Base-by-base conservation (phyloP, 257 asterid genomes). In the Cinchona pubescens region DNA sequence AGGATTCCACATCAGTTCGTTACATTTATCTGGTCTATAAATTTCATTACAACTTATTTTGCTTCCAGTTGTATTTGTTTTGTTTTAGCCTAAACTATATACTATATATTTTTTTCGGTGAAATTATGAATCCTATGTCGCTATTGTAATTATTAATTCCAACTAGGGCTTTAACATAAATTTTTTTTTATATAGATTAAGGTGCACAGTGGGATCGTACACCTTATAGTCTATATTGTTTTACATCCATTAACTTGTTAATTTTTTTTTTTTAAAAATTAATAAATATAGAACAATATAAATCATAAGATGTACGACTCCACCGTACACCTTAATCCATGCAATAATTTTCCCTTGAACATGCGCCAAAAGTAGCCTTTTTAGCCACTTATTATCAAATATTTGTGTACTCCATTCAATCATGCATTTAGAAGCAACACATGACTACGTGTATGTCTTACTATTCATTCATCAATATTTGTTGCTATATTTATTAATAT, bases 1-100 rank as follows among this genome's bases (percentile, higher is more conserved):
- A 74, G 63, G 48, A 15, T 34, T 62, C 63, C 78, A 48, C 78
- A 49, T 34, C 51, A 43, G 43, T 21, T 30, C 2, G 55, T 55
- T 69, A n/a, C 30, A 53, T 4, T 34, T 23, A 2, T n/a, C 10
- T 27, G 1, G 7, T 15, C 59, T 69, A 18, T 2, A 3, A 27
- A 45, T 23, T 69, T 25, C 3, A 25, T 10, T 21, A 55, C 15
- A 16, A 30, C 1, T 7, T 18, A 2, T 0, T 30, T 27, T 16
- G n/a, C 25, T 58, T 40, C 66, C 27, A 30, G 9, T 37, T 23
- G 25, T 37, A 34, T n/a, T 48, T 29, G 61, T 69, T 69, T 60
- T n/a, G n/a, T n/a, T n/a, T n/a, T 58, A 58, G 34, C 63, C 16
- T 69, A 27, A 43, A 15, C 13, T 16, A 67, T 40, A 67, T 3